phyloP scores from a whole-genome alignment of 2,329 filamentous ascomycete genomes.

The Uncinocarpus reesii region DNA sequence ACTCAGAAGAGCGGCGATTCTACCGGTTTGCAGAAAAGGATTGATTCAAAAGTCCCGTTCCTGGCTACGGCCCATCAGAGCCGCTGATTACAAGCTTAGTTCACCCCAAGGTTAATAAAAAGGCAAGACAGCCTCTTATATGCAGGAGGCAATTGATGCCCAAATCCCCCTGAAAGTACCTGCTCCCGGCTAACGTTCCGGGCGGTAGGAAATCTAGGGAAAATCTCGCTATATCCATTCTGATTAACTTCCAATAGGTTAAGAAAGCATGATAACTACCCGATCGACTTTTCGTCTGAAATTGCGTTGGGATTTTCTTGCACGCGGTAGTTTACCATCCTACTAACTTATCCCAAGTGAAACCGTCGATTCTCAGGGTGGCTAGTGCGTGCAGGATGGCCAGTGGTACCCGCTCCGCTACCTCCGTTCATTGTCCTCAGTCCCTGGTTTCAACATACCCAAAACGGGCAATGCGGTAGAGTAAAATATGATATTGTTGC shows the following conservation, averaged over 20 bases:
- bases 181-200: neutral
- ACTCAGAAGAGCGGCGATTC: neutral
- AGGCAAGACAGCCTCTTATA: neutral
- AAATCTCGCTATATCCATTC: neutral
- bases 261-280: too few relatives aligned
- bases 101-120: neutral
- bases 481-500: neutral
- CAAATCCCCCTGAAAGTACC: neutral
- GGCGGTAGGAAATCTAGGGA: neutral
- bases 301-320: neutral
- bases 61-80: too few relatives aligned
- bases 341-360: neutral
- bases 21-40: neutral
- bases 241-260: neutral
- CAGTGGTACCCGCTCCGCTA: neutral
- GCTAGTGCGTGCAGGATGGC: neutral
- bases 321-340: neutral
- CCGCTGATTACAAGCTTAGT: neutral
- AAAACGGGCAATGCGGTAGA: neutral
- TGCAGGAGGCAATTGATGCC: constrained; percentile 1
- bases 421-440: neutral
- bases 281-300: neutral
- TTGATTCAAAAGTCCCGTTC: too few relatives aligned
- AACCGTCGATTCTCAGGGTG: neutral
- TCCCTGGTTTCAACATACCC: neutral